Base-by-base conservation (phyloP, 352 stramenopile genomes). In the Phytopythium cucurbitacearum region DNA sequence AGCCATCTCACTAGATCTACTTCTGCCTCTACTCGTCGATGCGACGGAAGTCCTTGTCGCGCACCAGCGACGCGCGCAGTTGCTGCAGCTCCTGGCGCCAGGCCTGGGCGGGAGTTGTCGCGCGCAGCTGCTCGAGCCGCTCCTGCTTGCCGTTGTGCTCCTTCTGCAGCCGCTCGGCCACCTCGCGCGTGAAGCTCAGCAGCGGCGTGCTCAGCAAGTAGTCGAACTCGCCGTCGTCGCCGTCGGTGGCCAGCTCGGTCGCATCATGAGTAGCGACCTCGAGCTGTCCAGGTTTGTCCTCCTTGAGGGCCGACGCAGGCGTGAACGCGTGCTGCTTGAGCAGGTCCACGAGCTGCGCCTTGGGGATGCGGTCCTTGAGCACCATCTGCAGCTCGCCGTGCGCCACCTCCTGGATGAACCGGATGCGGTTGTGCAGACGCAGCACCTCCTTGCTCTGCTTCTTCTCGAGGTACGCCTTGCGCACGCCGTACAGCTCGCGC, bases 181-280 rank as follows among this genome's bases (percentile, higher is more conserved):
- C 90, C 69, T 99, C 97, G 49, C 95, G 90, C 4, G 97, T 99
- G 47, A 99, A 95, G 60, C 80, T 97, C 91, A 98, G 97, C 53
- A 99, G 85, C 57, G 98, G 98, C 80, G 98, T 99, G 52, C 91
- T 97, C 33, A 99, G 83, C 47, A 99, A 77, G 65, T 99, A 99
- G 64, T 99, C 96, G 52, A 97, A 99, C 9, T 97, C 73, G 21
- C 82, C 70, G 12, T 51, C 54, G 48, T 48, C 56, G 15, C 81
- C 76, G 7, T 76, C 59, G 3, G 72, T 64, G 9, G 56, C 59
- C 13, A 41, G n/a, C 28, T 51, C 42, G 4, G 75, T 71, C 1
- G 73, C 62, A 2, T 75, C 65, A 0, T 71, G 57, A 8, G 49
- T 49, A 1, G 60, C 59, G 12, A 28, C 52, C 1, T 60, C 48